These are phyloP conservation scores for Solanum infundibuliforme DNA, from an alignment of 257 asterid species.

Conservation along the genomic window DNA sequence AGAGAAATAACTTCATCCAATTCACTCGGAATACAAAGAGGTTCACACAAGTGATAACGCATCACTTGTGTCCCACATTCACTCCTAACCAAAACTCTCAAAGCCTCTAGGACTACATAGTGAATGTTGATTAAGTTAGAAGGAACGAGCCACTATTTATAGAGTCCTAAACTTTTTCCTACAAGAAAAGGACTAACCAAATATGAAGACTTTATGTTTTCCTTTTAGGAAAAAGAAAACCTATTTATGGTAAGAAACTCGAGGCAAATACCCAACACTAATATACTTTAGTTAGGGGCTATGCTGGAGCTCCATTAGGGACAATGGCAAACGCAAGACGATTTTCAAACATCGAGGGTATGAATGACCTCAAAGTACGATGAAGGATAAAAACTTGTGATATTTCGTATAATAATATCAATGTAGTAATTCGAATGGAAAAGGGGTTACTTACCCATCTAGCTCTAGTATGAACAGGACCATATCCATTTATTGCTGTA, in stretches of 20 bases:
- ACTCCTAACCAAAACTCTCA: background rate
- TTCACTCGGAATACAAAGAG: background rate
- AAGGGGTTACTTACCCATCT: slow-evolving; percentile 65
- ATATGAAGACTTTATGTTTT: background rate
- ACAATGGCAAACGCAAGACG: background rate
- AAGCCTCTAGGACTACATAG: background rate
- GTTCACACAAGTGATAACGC: background rate
- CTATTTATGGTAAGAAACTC: background rate
- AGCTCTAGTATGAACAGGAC: slow-evolving; percentile 75
- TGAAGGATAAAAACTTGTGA: background rate
- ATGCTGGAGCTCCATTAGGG: background rate
- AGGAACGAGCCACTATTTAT: background rate
- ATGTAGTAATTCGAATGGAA: background rate
- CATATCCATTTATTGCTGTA: slow-evolving; percentile 31
- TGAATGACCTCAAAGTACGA: background rate
- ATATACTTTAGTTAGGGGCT: background rate
- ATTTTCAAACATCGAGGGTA: background rate
- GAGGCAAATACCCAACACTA: background rate
- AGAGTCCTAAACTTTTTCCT: background rate
- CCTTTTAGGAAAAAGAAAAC: background rate
- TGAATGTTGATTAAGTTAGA: background rate
- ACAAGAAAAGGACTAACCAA: background rate
- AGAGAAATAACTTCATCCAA: background rate
- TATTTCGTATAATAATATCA: background rate
- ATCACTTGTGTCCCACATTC: background rate